phyloP scores from a whole-genome alignment of 2,329 filamentous ascomycete genomes.

The Nannizziopsis barbatae region DNA sequence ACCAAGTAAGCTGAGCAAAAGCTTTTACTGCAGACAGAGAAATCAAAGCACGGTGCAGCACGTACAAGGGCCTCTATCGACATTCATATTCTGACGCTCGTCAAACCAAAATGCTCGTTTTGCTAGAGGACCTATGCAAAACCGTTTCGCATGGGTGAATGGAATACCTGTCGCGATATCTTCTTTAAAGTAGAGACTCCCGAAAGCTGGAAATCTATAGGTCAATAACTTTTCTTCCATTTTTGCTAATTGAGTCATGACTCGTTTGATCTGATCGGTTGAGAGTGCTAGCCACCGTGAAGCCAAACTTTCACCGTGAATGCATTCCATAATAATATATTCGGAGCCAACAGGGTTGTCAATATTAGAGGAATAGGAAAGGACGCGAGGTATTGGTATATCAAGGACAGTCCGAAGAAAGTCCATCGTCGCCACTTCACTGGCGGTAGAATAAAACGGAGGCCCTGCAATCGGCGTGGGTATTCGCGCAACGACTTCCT shows the following conservation, averaged over 20 bases:
- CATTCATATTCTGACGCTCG: conserved; percentile 17
- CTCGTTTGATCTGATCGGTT: conserved; percentile 13
- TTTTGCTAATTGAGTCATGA: background rate
- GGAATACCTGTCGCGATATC: conserved; percentile 14
- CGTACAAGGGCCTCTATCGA: conserved; percentile 4
- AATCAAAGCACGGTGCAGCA: too few species aligned
- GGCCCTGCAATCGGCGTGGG: conserved; percentile 23
- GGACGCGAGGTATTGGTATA: conserved; percentile 30
- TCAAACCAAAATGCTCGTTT: conserved; percentile 24
- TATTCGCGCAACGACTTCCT: conserved; percentile 19
- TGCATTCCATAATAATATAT: conserved; percentile 36
- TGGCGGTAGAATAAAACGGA: conserved; percentile 23
- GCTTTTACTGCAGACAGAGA: too few species aligned
- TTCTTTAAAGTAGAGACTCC: conserved; percentile 21
- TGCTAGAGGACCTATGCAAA: conserved; percentile 22
- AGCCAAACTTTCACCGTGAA: conserved; percentile 25
- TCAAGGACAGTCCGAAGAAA: conserved; percentile 22
- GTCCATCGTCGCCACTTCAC: conserved; percentile 31
- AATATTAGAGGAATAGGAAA: conserved; percentile 26
- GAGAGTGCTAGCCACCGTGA: conserved; percentile 22
- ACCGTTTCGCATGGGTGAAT: conserved; percentile 18
- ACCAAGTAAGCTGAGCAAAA: too few species aligned
- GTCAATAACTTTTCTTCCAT: conserved; percentile 17
- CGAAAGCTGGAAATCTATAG: conserved; percentile 22
- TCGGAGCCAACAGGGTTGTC: conserved; percentile 33